phyloP scores from a whole-genome alignment of 2,329 filamentous ascomycete species.

The Aspergillus ochraceoroseus region DNA sequence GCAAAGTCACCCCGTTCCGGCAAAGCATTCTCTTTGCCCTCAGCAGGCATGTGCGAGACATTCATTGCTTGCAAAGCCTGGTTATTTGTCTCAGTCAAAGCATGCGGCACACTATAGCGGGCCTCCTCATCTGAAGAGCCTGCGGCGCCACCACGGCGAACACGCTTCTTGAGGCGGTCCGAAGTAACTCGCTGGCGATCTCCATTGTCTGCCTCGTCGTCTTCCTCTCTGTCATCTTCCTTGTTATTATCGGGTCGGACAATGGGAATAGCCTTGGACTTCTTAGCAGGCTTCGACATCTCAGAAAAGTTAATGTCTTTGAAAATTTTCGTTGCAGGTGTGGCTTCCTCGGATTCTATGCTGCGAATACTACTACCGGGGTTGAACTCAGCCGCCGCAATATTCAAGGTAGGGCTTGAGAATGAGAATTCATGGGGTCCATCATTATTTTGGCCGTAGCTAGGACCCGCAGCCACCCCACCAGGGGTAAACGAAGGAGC shows the following conservation, averaged over 20 bases:
- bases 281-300: constrained; percentile 61
- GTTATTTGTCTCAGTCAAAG: constrained; percentile 33
- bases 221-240: constrained; percentile 41
- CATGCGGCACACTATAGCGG: constrained; percentile 59
- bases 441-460: constrained; percentile 20
- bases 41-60: constrained; percentile 27
- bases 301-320: constrained; percentile 61
- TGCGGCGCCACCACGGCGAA: constrained; percentile 58
- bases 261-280: constrained; percentile 80
- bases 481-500: constrained; percentile 66
- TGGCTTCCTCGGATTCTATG: constrained; percentile 21
- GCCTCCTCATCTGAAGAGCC: constrained; percentile 71
- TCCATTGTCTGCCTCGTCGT: constrained; percentile 34
- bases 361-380: constrained; percentile 46
- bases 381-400: constrained; percentile 71
- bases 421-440: constrained; percentile 55
- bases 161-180: constrained; percentile 71
- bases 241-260: constrained; percentile 58
- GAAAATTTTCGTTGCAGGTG: constrained; percentile 53
- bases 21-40: constrained; percentile 36
- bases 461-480: constrained; percentile 6
- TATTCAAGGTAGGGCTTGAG: constrained; percentile 64
- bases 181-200: constrained; percentile 57
- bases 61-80: constrained; percentile 24
- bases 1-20: constrained; percentile 36